Base-by-base conservation (phyloP, 1,139 yeast species). In the Yamadazyma trypodendri region DNA sequence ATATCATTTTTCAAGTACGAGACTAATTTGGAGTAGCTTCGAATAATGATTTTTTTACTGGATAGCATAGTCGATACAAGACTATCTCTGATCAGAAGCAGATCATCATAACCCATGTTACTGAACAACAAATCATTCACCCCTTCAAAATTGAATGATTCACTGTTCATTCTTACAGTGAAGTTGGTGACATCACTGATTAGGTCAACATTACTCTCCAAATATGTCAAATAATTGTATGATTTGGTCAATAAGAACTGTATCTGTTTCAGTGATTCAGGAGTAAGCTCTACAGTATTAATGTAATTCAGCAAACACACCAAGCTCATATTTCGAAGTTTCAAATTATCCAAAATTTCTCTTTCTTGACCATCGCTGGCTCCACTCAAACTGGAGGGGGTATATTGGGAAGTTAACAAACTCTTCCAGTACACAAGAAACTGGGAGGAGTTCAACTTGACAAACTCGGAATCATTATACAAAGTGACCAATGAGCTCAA, bases 381-480 rank as follows among this genome's bases (percentile, higher is more conserved):
- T 12, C 52, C 51, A 33, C 54, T 51, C 23, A 63, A 48, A 10
- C 60, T 56, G 1, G 65, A 50, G 16, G 70, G 58, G 25, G 66
- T 61, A 36, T 60, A 69, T 42, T 70, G 76, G 2, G 75, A 66
- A 2, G 89, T 84, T 38, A 89, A 64, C n/a, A 88, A 71, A 42
- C 81, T 78, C 52, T 86, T 86, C 96, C 96, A 89, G 45, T 88
- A 77, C 5, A 79, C 73, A 34, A 88, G 65, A 39, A 87, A 72
- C 53, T 87, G 96, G 0, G 92, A 77, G 3, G 88, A 72, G 54
- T 87, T 86, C 44, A 85, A 73, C 46, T 75, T 77, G 28, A 85
- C 77, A 49, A 81, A 84, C 42, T 71, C 77, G 1, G 69, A 64
- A 12, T 75, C 70, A 10, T 76, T 74, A 32, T 84, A 82, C 41